phyloP scores from a whole-genome alignment of 768 basidiomycete species.

The Obba rivulosa region DNA sequence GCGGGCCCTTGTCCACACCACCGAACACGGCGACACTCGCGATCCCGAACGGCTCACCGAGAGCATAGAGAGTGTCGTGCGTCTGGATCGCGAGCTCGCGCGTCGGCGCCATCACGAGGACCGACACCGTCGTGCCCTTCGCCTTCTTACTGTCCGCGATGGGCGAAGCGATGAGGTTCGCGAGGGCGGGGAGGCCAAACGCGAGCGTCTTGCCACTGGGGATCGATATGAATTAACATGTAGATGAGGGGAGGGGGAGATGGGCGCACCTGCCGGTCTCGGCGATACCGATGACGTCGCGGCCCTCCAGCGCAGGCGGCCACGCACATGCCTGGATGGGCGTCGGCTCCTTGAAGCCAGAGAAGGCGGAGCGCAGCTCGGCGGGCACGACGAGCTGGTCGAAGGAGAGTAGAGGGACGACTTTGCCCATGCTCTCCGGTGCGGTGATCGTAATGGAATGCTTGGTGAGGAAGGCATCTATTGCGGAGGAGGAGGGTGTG shows the following conservation, averaged over 20 bases:
- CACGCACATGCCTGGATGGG: constrained; percentile 96
- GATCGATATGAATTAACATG: constrained; percentile 7
- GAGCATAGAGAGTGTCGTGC: constrained; percentile 69
- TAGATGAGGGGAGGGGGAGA: neutral
- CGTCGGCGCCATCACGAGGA: constrained; percentile 80
- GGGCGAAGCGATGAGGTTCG: constrained; percentile 47
- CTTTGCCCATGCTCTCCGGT: constrained; percentile 36
- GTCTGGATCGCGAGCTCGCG: constrained; percentile 96
- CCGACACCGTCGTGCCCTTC: constrained; percentile 35
- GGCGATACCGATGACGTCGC: constrained; percentile 93
- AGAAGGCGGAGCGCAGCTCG: constrained; percentile 57
- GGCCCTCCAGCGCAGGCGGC: constrained; percentile 77
- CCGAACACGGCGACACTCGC: constrained; percentile 88
- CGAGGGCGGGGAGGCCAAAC: constrained; percentile 88
- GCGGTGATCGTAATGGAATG: constrained; percentile 72
- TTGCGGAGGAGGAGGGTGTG: constrained; percentile 34
- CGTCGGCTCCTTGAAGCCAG: constrained; percentile 79
- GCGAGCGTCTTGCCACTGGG: constrained; percentile 90
- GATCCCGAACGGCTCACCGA: constrained; percentile 73
- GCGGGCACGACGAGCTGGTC: constrained; percentile 63
- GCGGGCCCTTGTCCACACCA: constrained; percentile 87
- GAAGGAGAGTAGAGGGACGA: constrained; percentile 72
- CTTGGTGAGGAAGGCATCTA: constrained; percentile 59
- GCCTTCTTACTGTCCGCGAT: constrained; percentile 27
- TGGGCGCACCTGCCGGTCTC: constrained; percentile 79